Evolutionary conservation across 1,284 basidiomycete genomes (phyloP).

Genomic region (Sutorius eximius): DNA sequence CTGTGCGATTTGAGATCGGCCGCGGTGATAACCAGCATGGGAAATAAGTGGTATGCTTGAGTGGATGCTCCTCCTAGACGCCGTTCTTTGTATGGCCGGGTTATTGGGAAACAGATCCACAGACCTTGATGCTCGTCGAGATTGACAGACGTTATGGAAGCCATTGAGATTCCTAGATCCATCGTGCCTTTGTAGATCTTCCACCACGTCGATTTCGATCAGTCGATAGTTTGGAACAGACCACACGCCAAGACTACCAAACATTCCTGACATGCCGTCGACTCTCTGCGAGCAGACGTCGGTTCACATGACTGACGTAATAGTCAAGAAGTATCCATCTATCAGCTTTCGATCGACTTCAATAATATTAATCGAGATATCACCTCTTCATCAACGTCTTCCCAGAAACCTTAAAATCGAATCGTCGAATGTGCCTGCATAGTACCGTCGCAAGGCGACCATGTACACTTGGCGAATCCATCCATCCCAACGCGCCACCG

Average conservation of each 20-base stretch:
- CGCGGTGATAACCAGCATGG: conserved; percentile 24
- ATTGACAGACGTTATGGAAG: conserved; percentile 31
- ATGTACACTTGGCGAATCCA: conserved; percentile 9
- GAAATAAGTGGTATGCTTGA: neutral
- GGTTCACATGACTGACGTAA: conserved; percentile 5
- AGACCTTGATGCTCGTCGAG: conserved; percentile 18
- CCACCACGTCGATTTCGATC: conserved; percentile 23
- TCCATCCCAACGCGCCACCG: conserved; percentile 6
- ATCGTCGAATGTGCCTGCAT: neutral
- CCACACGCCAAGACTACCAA: neutral
- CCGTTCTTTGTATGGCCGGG: conserved; percentile 16
- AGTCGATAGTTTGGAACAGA: conserved; percentile 1
- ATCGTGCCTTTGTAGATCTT: conserved; percentile 31
- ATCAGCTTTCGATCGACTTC: conserved; percentile 9
- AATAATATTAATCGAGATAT: conserved; percentile 19
- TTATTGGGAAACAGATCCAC: conserved; percentile 22
- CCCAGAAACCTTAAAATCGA: conserved; percentile 22
- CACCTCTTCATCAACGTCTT: conserved; percentile 9
- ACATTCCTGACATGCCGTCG: neutral
- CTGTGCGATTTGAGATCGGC: conserved; percentile 21
- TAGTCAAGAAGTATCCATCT: conserved; percentile 1
- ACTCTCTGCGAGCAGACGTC: conserved; percentile 1
- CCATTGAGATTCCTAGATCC: conserved; percentile 25
- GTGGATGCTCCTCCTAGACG: conserved; percentile 14
- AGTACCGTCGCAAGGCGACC: neutral